These are phyloP conservation scores for Wickerhamomyces subpelliculosus DNA, from an alignment of 805 yeast genomes.

Conservation along the genomic window DNA sequence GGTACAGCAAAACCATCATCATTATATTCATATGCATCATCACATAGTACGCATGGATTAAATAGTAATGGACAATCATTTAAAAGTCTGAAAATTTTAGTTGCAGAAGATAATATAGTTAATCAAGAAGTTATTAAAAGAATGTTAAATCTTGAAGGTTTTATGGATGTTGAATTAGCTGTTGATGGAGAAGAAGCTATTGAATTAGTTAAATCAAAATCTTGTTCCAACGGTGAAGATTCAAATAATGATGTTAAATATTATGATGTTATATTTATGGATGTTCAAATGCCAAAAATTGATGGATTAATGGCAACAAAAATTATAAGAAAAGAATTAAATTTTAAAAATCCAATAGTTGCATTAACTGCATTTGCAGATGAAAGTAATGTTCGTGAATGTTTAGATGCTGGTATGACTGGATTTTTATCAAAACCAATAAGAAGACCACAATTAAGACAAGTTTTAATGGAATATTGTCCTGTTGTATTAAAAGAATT, in stretches of 20 bases:
- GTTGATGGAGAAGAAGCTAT: conserved; percentile 91
- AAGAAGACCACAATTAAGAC: conserved; percentile 58
- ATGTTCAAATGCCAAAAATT: conserved; percentile 92
- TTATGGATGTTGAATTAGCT: conserved; percentile 64
- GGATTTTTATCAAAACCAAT: conserved; percentile 89
- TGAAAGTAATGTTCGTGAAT: conserved; percentile 78
- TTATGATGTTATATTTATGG: conserved; percentile 86
- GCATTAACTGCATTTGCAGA: conserved; percentile 96
- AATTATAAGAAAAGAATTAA: conserved; percentile 56
- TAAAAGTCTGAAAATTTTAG: conserved; percentile 45
- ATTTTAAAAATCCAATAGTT: conserved; percentile 69
- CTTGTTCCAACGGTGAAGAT: background rate
- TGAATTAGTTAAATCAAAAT: conserved; percentile 41
- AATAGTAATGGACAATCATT: background rate
- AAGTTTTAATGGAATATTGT: conserved; percentile 35
- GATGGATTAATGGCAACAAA: conserved; percentile 86
- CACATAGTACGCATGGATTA: conserved; percentile 12
- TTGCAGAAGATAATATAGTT: conserved; percentile 91
- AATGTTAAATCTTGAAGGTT: conserved; percentile 83
- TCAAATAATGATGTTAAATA: conserved; percentile 20
- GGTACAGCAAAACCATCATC: conserved; percentile 31
- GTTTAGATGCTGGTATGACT: conserved; percentile 86
- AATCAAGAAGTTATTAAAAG: conserved; percentile 91
- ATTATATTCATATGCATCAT: conserved; percentile 9
- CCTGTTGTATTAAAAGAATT: conserved; percentile 6